Percentiles rank a stretch among this genome's conserved stretches.
These are phyloP conservation scores for Cladophialophora bantiana DNA, from an alignment of 2,329 filamentous ascomycete species.

Conservation along the genomic window DNA sequence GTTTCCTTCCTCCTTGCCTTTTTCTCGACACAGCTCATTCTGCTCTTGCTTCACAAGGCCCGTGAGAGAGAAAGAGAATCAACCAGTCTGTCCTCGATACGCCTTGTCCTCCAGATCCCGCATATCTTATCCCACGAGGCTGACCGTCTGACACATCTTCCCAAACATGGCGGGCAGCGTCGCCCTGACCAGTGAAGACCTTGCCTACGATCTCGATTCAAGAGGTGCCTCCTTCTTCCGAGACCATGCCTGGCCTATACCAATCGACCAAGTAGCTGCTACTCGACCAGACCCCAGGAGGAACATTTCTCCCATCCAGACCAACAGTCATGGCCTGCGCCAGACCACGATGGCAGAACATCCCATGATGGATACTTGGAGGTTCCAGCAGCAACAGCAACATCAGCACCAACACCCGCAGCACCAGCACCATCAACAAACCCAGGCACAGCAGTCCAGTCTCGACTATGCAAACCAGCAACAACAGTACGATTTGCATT, in stretches of 20 bases:
- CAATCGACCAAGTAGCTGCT: constrained; percentile 49
- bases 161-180: constrained; percentile 52
- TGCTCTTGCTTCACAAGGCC: constrained; percentile 37
- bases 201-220: constrained; percentile 57
- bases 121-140: constrained; percentile 26
- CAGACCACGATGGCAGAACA: constrained; percentile 52
- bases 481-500: constrained; percentile 60
- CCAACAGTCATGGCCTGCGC: constrained; percentile 52
- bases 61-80: constrained; percentile 20
- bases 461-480: constrained; percentile 41
- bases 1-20: constrained; percentile 26
- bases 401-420: constrained; percentile 34
- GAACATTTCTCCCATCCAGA: constrained; percentile 53
- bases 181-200: constrained; percentile 53
- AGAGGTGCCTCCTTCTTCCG: constrained; percentile 52
- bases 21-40: constrained; percentile 31
- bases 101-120: constrained; percentile 33
- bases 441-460: constrained; percentile 25
- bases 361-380: constrained; percentile 56
- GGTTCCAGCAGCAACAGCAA: constrained; percentile 49
- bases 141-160: constrained; percentile 36
- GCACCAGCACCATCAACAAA: constrained; percentile 39
- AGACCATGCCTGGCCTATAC: constrained; percentile 52
- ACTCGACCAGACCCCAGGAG: constrained; percentile 47
- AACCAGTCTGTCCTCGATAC: constrained; percentile 27